These are phyloP conservation scores for Leptodermis oblonga DNA, from an alignment of 257 asterid genomes.

Conservation along the genomic window DNA sequence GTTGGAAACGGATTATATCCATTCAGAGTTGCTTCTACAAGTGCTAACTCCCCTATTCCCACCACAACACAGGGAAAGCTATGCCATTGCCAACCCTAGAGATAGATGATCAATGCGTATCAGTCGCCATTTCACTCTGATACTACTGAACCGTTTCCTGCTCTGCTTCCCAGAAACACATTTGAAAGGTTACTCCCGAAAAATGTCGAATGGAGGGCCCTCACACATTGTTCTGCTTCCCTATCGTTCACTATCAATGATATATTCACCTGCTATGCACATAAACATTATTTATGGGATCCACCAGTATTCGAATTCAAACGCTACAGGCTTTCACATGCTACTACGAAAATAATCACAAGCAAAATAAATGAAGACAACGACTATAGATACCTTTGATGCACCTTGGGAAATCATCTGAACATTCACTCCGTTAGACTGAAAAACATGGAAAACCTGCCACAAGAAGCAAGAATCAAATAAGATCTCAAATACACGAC, in stretches of 20 bases:
- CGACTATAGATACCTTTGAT: slow-evolving; percentile 34
- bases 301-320: neutral
- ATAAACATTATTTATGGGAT: neutral
- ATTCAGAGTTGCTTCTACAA: too few species aligned
- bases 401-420: slow-evolving; percentile 97
- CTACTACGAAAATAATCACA: neutral
- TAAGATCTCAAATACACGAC: neutral
- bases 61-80: too few species aligned
- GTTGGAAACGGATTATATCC: too few species aligned
- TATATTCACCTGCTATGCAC: slow-evolving; percentile 49
- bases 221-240: slow-evolving; percentile 74
- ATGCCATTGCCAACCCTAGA: too few species aligned
- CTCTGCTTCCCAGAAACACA: slow-evolving; percentile 28
- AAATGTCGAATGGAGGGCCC: slow-evolving; percentile 71
- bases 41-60: too few species aligned
- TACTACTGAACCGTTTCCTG: slow-evolving; percentile 36
- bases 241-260: slow-evolving; percentile 76
- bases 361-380: neutral
- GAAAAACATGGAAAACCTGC: slow-evolving; percentile 83
- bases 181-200: slow-evolving; percentile 53
- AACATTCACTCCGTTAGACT: slow-evolving; percentile 55
- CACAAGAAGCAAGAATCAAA: neutral
- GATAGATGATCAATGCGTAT: too few species aligned
- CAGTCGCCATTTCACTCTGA: slow-evolving; percentile 3
- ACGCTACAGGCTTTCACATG: too few species aligned